Percentiles rank a stretch among this genome's conserved stretches.
phyloP scores from a whole-genome alignment of 2,329 filamentous ascomycete genomes.

The Colletotrichum euphorbiae region DNA sequence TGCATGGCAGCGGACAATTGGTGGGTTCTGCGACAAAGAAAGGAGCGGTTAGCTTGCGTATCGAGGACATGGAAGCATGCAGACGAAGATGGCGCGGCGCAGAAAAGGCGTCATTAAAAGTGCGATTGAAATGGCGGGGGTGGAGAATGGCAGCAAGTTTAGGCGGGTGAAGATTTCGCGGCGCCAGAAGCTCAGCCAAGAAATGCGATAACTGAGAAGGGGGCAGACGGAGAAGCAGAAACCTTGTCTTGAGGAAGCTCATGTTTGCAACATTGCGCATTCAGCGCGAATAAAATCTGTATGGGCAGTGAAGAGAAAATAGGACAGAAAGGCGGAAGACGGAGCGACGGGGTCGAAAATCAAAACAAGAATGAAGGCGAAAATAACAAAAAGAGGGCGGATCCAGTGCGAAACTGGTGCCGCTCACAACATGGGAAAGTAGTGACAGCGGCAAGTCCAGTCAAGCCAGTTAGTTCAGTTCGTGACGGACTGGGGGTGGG shows the following conservation, averaged over 20 bases:
- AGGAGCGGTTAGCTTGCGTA: constrained; percentile 36
- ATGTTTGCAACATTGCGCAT: constrained; percentile 54
- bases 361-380: constrained; percentile 21
- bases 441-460: constrained; percentile 30
- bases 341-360: constrained; percentile 30
- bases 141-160: constrained; percentile 35
- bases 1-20: constrained; percentile 67
- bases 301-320: constrained; percentile 16
- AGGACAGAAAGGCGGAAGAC: constrained; percentile 28
- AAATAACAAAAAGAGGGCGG: constrained; percentile 32
- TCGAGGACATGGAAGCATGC: neutral
- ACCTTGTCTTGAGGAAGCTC: constrained; percentile 60
- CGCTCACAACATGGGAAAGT: constrained; percentile 39
- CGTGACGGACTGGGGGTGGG: constrained; percentile 24
- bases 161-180: constrained; percentile 34
- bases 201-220: constrained; percentile 28
- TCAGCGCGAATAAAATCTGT: constrained; percentile 28
- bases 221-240: constrained; percentile 29
- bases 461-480: constrained; percentile 4
- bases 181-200: constrained; percentile 7
- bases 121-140: constrained; percentile 31
- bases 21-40: constrained; percentile 59
- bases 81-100: constrained; percentile 13
- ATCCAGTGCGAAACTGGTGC: constrained; percentile 36
- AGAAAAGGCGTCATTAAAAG: constrained; percentile 16